These are phyloP conservation scores for Typha latifolia DNA, from an alignment of 176 grass and related monocot genomes.

Conservation along the genomic window DNA sequence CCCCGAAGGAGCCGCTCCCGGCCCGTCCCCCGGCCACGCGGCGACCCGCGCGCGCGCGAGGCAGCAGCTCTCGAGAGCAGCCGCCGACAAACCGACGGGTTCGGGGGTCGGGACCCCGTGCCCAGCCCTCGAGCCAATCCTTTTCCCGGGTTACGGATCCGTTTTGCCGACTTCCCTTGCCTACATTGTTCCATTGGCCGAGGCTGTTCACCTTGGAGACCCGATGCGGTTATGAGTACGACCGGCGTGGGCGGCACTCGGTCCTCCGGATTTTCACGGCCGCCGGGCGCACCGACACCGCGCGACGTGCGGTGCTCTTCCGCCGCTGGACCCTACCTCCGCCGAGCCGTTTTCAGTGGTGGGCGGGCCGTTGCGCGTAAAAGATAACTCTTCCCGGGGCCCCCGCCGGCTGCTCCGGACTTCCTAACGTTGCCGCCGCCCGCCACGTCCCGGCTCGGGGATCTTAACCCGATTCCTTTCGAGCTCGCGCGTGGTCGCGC, in stretches of 20 bases:
- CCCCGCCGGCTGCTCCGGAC: slow-evolving; percentile 50
- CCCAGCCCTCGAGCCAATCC: too few relatives aligned
- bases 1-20: too few relatives aligned
- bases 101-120: too few relatives aligned
- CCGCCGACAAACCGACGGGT: too few relatives aligned
- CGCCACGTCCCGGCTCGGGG: slow-evolving; percentile 48
- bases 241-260: slow-evolving; percentile 32
- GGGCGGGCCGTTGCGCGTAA: slow-evolving; percentile 57
- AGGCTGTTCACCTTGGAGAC: slow-evolving; percentile 44
- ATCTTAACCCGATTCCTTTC: slow-evolving; percentile 43
- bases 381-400: slow-evolving; percentile 69
- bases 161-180: slow-evolving; percentile 32
- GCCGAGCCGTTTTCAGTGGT: slow-evolving; percentile 51
- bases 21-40: too few relatives aligned
- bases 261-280: slow-evolving; percentile 55
- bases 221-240: slow-evolving; percentile 71
- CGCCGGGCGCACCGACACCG: slow-evolving; percentile 43
- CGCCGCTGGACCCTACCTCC: slow-evolving; percentile 50
- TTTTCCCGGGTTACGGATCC: neutral
- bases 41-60: too few relatives aligned
- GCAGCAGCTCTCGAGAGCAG: too few relatives aligned
- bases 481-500: neutral
- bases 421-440: slow-evolving; percentile 45
- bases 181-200: slow-evolving; percentile 48
- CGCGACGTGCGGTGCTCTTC: slow-evolving; percentile 59